These are phyloP conservation scores for Suillus lakei DNA, from an alignment of 768 basidiomycete species.

Conservation along the genomic window DNA sequence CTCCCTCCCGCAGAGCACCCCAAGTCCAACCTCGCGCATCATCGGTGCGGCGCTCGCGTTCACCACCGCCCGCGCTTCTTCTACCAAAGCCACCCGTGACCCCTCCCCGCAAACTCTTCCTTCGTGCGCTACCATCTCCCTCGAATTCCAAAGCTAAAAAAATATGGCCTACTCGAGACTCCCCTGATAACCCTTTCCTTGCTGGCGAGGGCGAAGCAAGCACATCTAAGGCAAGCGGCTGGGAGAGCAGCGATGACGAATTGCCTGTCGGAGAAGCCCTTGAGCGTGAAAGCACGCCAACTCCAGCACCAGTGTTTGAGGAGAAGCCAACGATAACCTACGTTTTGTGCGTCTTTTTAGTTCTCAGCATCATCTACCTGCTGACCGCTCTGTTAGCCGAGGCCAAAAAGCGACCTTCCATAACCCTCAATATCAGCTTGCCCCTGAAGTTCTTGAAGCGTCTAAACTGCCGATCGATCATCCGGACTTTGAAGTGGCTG, in stretches of 20 bases:
- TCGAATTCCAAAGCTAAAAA: conserved; percentile 40
- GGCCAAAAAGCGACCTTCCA: conserved; percentile 65
- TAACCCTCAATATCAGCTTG: conserved; percentile 64
- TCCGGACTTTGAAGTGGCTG: conserved; percentile 66
- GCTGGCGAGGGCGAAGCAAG: conserved; percentile 39
- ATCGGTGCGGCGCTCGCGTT: conserved; percentile 23
- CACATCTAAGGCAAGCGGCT: conserved; percentile 21
- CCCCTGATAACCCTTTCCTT: conserved; percentile 77
- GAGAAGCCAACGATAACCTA: conserved; percentile 71
- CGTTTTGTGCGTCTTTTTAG: conserved; percentile 63
- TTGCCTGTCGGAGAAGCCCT: conserved; percentile 37
- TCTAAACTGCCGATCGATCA: conserved; percentile 63
- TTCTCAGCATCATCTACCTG: neutral
- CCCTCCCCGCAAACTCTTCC: conserved; percentile 26
- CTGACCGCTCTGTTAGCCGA: conserved; percentile 50
- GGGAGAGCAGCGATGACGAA: conserved; percentile 41
- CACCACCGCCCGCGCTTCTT: conserved; percentile 15
- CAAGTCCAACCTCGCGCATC: conserved; percentile 32
- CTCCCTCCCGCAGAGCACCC: conserved; percentile 61
- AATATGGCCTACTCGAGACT: conserved; percentile 53
- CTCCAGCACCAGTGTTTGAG: conserved; percentile 35
- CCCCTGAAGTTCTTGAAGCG: conserved; percentile 43
- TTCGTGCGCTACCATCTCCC: conserved; percentile 26
- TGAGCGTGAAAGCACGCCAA: conserved; percentile 44
- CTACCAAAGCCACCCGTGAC: conserved; percentile 25